Percentiles rank a stretch among this genome's conserved stretches.
These are phyloP conservation scores for Apostasia shenzhenica DNA, from an alignment of 106 monocot species.

Conservation along the genomic window DNA sequence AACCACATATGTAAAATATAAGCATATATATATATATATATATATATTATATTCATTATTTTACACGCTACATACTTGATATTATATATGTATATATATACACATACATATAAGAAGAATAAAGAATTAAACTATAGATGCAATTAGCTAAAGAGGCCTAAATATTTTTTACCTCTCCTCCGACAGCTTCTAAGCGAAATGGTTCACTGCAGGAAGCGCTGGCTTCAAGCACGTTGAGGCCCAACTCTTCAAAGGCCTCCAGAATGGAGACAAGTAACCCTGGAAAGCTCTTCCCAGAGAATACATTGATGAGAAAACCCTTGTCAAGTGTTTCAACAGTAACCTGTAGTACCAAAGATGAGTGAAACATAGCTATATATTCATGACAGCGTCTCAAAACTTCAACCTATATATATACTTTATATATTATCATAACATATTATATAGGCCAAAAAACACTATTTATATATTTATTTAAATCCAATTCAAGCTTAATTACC, in stretches of 20 bases:
- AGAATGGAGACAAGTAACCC: conserved; percentile 79
- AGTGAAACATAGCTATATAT: not conserved
- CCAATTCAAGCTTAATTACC: conserved; percentile 18
- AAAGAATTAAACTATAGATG: no score
- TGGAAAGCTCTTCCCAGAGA: conserved; percentile 50
- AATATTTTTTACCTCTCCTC: conserved; percentile 60
- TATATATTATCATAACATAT: no score
- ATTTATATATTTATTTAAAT: no score
- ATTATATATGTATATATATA: no score
- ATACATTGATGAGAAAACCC: conserved; percentile 76
- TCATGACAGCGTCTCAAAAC: not conserved
- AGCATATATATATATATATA: no score
- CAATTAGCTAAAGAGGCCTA: no score
- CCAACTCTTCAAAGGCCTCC: conserved; percentile 79
- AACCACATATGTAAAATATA: no score
- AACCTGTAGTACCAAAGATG: conserved; percentile 40
- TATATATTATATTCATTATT: no score
- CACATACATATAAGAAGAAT: no score
- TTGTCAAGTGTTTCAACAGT: conserved; percentile 73
- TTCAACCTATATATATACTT: not conserved
- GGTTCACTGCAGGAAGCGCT: conserved; percentile 81
- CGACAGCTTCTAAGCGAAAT: conserved; percentile 89
- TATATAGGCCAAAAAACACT: no score
- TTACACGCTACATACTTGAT: no score
- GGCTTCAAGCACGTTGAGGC: conserved; percentile 78